phyloP scores from a whole-genome alignment of 1,139 yeast genomes.

The Zygoascus hellenicus region DNA sequence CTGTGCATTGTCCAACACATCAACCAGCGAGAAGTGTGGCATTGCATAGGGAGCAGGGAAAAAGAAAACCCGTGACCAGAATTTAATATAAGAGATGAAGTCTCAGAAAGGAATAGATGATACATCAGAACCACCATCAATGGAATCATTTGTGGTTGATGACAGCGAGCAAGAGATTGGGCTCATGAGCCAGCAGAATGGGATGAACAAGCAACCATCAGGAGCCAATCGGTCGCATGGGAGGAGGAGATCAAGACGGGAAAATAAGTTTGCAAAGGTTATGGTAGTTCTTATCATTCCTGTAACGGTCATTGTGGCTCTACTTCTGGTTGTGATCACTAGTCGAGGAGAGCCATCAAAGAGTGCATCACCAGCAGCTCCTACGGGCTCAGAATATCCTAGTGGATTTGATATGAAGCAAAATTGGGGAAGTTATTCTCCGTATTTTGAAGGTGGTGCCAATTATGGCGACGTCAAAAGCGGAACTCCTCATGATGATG shows the following conservation, averaged over 20 bases:
- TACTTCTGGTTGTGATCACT: slow-evolving; percentile 9
- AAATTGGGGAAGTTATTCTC: slow-evolving; percentile 40
- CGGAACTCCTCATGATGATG: slow-evolving; percentile 30
- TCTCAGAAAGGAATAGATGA: no score
- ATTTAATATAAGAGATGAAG: no score
- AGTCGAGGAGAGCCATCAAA: slow-evolving; percentile 1
- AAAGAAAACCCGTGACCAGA: no score
- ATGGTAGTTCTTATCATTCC: slow-evolving; percentile 10
- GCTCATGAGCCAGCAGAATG: slow-evolving; percentile 1
- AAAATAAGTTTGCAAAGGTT: not conserved
- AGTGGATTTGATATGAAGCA: slow-evolving; percentile 38
- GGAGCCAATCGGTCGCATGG: not conserved
- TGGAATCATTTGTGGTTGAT: slow-evolving; percentile 7
- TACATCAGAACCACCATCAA: not conserved
- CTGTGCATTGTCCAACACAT: no score
- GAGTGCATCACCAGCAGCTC: slow-evolving; percentile 33
- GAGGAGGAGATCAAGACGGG: not conserved
- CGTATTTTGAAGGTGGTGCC: slow-evolving; percentile 38
- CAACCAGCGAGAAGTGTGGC: no score
- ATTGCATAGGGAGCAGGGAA: no score
- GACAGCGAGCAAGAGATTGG: slow-evolving; percentile 10
- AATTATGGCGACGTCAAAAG: slow-evolving; percentile 30
- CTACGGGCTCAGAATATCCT: slow-evolving; percentile 35
- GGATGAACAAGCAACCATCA: not conserved
- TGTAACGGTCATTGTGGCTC: slow-evolving; percentile 6